Percentiles rank a stretch among this genome's conserved stretches.
These are phyloP conservation scores for Aspergillus sp. DNA, from an alignment of 2,329 filamentous ascomycete species.

Conservation along the genomic window DNA sequence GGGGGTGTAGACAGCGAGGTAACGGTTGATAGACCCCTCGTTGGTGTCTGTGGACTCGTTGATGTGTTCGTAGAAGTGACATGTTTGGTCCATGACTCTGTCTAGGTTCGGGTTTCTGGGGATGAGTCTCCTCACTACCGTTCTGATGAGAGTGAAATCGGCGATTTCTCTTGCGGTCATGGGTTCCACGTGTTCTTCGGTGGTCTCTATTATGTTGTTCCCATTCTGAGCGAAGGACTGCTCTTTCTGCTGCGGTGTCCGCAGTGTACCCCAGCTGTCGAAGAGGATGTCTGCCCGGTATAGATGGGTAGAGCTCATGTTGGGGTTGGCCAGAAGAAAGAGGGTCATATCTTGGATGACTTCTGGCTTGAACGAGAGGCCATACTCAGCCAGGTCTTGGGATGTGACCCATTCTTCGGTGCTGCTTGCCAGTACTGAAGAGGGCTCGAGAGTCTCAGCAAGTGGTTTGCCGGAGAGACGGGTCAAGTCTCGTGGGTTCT, in stretches of 20 bases:
- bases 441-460: slow-evolving; percentile 30
- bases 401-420: slow-evolving; percentile 37
- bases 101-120: slow-evolving; percentile 81
- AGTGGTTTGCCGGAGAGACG: slow-evolving; percentile 31
- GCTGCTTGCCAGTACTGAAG: slow-evolving; percentile 20
- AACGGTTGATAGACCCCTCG: slow-evolving; percentile 17
- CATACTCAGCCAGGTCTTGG: slow-evolving; percentile 28
- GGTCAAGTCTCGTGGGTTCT: slow-evolving; percentile 23
- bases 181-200: slow-evolving; percentile 13
- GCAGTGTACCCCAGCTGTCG: slow-evolving; percentile 49
- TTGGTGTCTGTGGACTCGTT: slow-evolving; percentile 5
- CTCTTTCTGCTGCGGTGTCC: slow-evolving; percentile 37
- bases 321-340: slow-evolving; percentile 54
- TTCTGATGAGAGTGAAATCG: slow-evolving; percentile 54
- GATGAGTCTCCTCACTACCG: slow-evolving; percentile 74
- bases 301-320: slow-evolving; percentile 59
- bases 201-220: background rate
- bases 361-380: slow-evolving; percentile 28
- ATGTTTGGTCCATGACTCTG: slow-evolving; percentile 75
- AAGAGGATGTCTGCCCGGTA: slow-evolving; percentile 64
- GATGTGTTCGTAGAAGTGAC: slow-evolving; percentile 61
- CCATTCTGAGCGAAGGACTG: slow-evolving; percentile 15
- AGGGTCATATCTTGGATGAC: slow-evolving; percentile 54
- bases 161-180: slow-evolving; percentile 26
- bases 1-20: slow-evolving; percentile 74